Evolutionary conservation across 2,329 filamentous ascomycete genomes (phyloP).

Genomic region (Ophiocordyceps camponoti-floridani): DNA sequence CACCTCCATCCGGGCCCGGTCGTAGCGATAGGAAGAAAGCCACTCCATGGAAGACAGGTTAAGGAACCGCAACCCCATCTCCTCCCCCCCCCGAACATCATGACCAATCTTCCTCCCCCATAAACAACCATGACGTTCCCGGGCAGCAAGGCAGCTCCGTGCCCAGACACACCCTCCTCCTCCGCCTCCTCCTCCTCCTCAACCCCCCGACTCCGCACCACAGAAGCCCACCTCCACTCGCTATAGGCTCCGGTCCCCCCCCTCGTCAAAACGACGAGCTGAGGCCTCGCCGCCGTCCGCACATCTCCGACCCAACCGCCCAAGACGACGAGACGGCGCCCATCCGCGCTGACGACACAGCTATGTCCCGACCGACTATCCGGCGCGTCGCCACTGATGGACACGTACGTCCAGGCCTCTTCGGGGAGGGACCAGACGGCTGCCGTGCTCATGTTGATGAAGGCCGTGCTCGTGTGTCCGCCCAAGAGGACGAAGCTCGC

Average conservation of each 20-base stretch:
- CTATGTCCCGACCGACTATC: slow-evolving; percentile 84
- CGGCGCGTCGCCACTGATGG: slow-evolving; percentile 20
- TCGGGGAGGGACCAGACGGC: slow-evolving; percentile 78
- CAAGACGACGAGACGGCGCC: slow-evolving; percentile 56
- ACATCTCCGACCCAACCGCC: slow-evolving; percentile 89
- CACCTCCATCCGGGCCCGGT: not conserved
- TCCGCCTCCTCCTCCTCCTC: too few relatives aligned
- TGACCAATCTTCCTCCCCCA: slow-evolving; percentile 28
- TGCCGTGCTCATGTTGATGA: slow-evolving; percentile 86
- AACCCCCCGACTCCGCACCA: too few relatives aligned
- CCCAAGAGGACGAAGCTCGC: slow-evolving; percentile 68
- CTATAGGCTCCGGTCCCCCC: slow-evolving; percentile 53
- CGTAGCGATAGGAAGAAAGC: slow-evolving; percentile 31
- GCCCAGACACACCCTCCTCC: slow-evolving; percentile 37
- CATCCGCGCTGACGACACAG: slow-evolving; percentile 63
- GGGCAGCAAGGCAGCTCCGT: slow-evolving; percentile 43
- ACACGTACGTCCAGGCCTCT: slow-evolving; percentile 69
- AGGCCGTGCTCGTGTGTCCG: slow-evolving; percentile 66
- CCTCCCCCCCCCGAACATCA: not conserved
- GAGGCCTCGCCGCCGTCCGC: slow-evolving; percentile 57
- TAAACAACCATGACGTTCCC: slow-evolving; percentile 53
- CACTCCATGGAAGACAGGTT: slow-evolving; percentile 40
- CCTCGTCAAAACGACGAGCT: slow-evolving; percentile 54
- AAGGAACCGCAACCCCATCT: slow-evolving; percentile 22
- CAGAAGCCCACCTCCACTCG: slow-evolving; percentile 53